Evolutionary conservation across 2,329 filamentous ascomycete genomes (phyloP).

Genomic region (Cephalotrichum gorgonifer): DNA sequence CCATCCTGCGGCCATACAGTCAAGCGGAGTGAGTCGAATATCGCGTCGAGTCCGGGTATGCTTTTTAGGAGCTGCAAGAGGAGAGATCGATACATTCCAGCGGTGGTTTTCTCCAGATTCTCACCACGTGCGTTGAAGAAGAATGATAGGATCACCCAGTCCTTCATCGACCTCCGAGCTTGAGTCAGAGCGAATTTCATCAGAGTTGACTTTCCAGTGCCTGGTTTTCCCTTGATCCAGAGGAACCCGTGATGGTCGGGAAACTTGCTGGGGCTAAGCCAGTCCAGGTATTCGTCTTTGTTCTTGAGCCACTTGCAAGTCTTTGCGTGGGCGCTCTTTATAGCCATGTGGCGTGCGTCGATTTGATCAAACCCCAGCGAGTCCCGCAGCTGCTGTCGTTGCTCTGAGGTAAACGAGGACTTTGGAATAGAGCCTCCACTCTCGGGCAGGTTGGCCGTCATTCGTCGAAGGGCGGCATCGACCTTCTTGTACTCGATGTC

Average conservation of each 20-base stretch:
- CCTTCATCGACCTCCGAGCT: not conserved
- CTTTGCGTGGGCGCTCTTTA: not conserved
- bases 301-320: not conserved
- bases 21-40: not conserved
- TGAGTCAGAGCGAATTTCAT: slow-evolving; percentile 29
- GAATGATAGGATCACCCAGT: not conserved
- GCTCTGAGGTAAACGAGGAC: not conserved
- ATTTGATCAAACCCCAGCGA: not conserved
- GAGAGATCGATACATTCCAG: slow-evolving; percentile 8
- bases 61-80: not conserved
- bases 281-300: not conserved
- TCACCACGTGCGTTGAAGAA: slow-evolving; percentile 9
- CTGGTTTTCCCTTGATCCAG: slow-evolving; percentile 33
- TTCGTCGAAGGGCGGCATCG: slow-evolving; percentile 8
- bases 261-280: not conserved
- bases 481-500: slow-evolving; percentile 23
- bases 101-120: slow-evolving; percentile 3
- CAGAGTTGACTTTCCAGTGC: slow-evolving; percentile 35
- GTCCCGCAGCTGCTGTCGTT: not conserved
- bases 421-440: not conserved
- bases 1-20: not conserved
- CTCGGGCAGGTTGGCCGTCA: not conserved
- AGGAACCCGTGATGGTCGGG: slow-evolving; percentile 9
- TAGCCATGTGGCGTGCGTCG: not conserved
- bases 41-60: not conserved